Percentiles rank a stretch among this genome's conserved stretches.
Conservation (phyloP, 805 yeast species). For the Aciculoconidium aculeatum region DNA sequence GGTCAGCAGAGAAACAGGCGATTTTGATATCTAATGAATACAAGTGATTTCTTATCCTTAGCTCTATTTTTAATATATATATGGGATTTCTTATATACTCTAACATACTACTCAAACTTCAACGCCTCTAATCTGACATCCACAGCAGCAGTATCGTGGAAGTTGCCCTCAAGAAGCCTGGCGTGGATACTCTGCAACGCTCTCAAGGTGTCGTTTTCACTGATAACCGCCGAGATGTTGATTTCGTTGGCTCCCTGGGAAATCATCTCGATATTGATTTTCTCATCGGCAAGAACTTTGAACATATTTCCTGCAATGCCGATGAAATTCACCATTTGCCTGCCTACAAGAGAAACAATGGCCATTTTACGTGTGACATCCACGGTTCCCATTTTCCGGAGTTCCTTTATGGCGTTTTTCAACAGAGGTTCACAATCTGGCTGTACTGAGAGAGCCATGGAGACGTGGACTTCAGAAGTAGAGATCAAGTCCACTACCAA, state of each 20-base stretch:
- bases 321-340: constrained; percentile 92
- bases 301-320: constrained; percentile 98
- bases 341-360: constrained; percentile 91
- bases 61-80: not conserved
- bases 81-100: no score
- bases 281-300: constrained; percentile 85
- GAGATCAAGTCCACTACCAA: constrained; percentile 93
- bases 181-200: constrained; percentile 86
- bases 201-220: constrained; percentile 72
- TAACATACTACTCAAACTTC: constrained; percentile 10
- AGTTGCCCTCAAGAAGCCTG: constrained; percentile 50
- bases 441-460: constrained; percentile 90
- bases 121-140: constrained; percentile 28
- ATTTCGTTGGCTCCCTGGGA: constrained; percentile 98
- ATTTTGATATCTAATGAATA: constrained; percentile 18
- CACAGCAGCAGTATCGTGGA: constrained; percentile 21
- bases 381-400: constrained; percentile 77
- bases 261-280: constrained; percentile 95
- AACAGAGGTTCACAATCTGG: constrained; percentile 57
- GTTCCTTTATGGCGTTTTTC: constrained; percentile 69
- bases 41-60: not conserved
- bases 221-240: constrained; percentile 91
- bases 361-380: constrained; percentile 86
- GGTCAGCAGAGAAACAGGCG: constrained; percentile 24
- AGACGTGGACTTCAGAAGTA: constrained; percentile 95